Percentiles rank a stretch among this genome's conserved stretches.
phyloP scores from a whole-genome alignment of 305 asterid species.

The Fraxinus greggii region DNA sequence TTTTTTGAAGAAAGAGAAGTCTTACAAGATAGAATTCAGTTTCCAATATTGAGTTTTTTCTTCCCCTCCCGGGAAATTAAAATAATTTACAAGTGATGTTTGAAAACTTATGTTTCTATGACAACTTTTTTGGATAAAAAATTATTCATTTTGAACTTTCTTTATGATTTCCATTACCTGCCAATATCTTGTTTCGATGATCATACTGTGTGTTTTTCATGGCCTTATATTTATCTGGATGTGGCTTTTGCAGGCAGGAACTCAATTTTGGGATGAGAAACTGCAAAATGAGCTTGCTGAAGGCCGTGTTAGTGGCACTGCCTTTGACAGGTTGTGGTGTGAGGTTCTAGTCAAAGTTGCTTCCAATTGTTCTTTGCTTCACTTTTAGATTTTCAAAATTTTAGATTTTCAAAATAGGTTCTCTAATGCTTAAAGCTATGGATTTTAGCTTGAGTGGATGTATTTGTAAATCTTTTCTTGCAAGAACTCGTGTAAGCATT shows the following conservation, averaged over 20 bases:
- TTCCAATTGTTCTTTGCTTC: background rate
- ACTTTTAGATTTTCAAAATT: slow-evolving; percentile 6
- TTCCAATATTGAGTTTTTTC: background rate
- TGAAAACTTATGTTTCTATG: background rate
- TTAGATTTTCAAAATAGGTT: slow-evolving; percentile 4
- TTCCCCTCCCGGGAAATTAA: background rate
- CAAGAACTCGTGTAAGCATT: slow-evolving; percentile 16
- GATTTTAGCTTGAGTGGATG: slow-evolving; percentile 8
- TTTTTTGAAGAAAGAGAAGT: background rate
- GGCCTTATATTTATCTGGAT: slow-evolving; percentile 12
- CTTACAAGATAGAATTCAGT: background rate
- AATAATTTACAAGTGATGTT: background rate
- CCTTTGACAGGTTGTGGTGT: slow-evolving; percentile 75
- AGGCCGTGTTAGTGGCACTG: slow-evolving; percentile 81
- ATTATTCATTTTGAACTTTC: slow-evolving; percentile 1
- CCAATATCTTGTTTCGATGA: background rate
- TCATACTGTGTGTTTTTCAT: slow-evolving; percentile 1
- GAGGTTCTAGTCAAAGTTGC: slow-evolving; percentile 15
- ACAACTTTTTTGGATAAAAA: slow-evolving; percentile 1
- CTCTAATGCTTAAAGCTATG: slow-evolving; percentile 5
- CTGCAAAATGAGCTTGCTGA: slow-evolving; percentile 83
- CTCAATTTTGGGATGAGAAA: slow-evolving; percentile 97
- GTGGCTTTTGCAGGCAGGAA: slow-evolving; percentile 74
- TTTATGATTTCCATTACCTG: slow-evolving; percentile 5
- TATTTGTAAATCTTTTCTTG: background rate